Base-by-base conservation (phyloP, 1,284 basidiomycete species). In the Schizophyllum amplum region DNA sequence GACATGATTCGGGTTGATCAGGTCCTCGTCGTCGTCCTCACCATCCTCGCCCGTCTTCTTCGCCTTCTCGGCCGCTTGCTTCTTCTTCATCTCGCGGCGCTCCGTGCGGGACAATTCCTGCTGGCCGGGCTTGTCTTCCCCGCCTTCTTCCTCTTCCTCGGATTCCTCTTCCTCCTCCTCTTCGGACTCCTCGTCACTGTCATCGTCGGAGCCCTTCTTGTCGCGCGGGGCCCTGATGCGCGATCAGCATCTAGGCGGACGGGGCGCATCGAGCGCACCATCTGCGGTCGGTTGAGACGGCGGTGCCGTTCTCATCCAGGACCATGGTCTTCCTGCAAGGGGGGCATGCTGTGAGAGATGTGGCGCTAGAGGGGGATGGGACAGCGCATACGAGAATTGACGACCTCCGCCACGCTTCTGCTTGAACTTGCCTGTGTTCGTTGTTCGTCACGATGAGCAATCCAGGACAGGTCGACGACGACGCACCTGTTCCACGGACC, bases 371-470 rank as follows among this genome's bases (percentile, higher is more conserved):
- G 15, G 49, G 26, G 22, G 47, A 42, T 51, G 33, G 27, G 51
- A 48, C 5, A 21, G 23, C 23, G 59, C 71, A 59, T 67, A 87
- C 79, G 87, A 90, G 69, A 92, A 92, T 65, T 74, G 81, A 62
- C 92, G 82, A 56, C 92, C 92, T 51, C 92, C 92, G 60, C 92
- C 92, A 55, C 92, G 89, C 66, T 87, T 87, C 60, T 83, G 78
- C 79, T 94, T 93, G 76, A 83, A 92, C 73, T 90, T 92, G 60
- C 87, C 85, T n/a, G n/a, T 86, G 63, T 13, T 49, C 9, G 24
- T 25, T 50, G 51, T 57, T 52, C 27, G 27, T 33, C 27, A 54
- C 33, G 20, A 54, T 27, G 53, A 26, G 49, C 25, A 53, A 23
- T n/a, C 9, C 46, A 47, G n/a, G 13, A 24, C 49, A 22, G 22